Conservation (phyloP, 2,329 filamentous ascomycete genomes). For the Westerdykella aurantiaca region DNA sequence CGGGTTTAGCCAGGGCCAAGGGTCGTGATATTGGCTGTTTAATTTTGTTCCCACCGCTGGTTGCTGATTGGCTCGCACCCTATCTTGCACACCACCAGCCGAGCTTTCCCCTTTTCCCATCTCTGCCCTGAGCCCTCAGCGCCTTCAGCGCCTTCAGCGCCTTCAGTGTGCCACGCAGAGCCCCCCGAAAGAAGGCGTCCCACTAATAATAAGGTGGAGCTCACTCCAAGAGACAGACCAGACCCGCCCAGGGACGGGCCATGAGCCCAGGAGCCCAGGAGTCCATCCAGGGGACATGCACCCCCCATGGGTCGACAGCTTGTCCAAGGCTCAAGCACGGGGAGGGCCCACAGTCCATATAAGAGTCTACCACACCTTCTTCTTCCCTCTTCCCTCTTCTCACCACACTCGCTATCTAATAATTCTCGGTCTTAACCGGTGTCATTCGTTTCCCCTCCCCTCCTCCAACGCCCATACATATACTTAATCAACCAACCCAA, state of each 20-base stretch:
- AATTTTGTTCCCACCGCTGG: slow-evolving; percentile 23
- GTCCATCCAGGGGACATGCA: slow-evolving; percentile 7
- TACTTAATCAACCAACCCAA: not conserved
- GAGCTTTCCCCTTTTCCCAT: slow-evolving; percentile 27
- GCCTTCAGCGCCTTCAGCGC: too few species aligned
- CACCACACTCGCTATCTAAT: slow-evolving; percentile 34
- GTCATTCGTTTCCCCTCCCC: slow-evolving; percentile 36
- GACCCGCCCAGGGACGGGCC: too few species aligned
- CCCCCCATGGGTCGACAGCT: slow-evolving; percentile 25
- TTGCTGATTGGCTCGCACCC: too few species aligned
- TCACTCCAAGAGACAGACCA: too few species aligned
- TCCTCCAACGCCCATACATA: slow-evolving; percentile 15
- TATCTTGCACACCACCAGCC: too few species aligned
- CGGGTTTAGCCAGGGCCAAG: too few species aligned
- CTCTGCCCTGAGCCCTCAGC: slow-evolving; percentile 15
- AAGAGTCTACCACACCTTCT: not conserved
- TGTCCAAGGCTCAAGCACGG: slow-evolving; percentile 25
- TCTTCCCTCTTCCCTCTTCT: slow-evolving; percentile 21
- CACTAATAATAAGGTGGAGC: too few species aligned
- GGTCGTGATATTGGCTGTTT: slow-evolving; percentile 17
- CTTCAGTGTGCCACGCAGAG: too few species aligned
- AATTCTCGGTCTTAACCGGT: slow-evolving; percentile 37
- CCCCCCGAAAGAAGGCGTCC: too few species aligned
- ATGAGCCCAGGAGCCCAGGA: slow-evolving; percentile 20
- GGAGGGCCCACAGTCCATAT: slow-evolving; percentile 23